These are phyloP conservation scores for Crithidia bombi DNA, from an alignment of 208 protist genomes.

Conservation along the genomic window DNA sequence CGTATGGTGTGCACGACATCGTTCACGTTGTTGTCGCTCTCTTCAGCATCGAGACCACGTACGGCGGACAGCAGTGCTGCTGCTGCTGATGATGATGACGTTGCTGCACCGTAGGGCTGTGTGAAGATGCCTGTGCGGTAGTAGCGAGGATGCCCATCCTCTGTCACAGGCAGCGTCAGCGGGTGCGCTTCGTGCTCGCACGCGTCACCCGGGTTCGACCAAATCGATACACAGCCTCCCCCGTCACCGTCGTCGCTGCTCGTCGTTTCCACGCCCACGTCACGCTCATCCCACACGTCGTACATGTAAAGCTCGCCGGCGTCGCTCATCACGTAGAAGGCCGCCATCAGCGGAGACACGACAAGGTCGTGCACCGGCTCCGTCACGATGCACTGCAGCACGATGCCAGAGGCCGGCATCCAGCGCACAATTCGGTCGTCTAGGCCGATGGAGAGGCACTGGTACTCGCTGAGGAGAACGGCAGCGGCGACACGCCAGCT, in stretches of 20 bases:
- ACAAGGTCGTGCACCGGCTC: conserved; percentile 57
- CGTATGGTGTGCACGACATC: conserved; percentile 16
- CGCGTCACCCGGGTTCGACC: background rate
- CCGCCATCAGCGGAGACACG: conserved; percentile 67
- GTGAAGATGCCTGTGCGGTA: conserved; percentile 18
- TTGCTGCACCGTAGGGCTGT: conserved; percentile 1
- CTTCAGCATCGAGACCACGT: background rate
- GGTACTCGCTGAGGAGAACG: conserved; percentile 53
- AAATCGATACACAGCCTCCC: background rate
- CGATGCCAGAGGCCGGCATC: conserved; percentile 57
- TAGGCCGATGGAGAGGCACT: conserved; percentile 63
- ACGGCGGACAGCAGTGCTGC: background rate
- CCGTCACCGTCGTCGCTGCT: background rate
- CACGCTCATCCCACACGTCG: conserved; percentile 70
- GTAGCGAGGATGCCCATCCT: conserved; percentile 32
- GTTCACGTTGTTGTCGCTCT: conserved; percentile 21
- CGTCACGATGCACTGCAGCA: conserved; percentile 64
- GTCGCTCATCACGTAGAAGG: conserved; percentile 69
- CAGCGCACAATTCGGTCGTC: conserved; percentile 72
- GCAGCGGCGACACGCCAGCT: conserved; percentile 51
- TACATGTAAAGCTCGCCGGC: conserved; percentile 68
- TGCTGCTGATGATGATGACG: background rate
- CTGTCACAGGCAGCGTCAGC: conserved; percentile 29
- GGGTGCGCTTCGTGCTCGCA: conserved; percentile 20
- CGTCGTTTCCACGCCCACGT: conserved; percentile 20